Evolutionary conservation across 169 alveolate species (phyloP).

Genomic region (Theileria luwenshuni): DNA sequence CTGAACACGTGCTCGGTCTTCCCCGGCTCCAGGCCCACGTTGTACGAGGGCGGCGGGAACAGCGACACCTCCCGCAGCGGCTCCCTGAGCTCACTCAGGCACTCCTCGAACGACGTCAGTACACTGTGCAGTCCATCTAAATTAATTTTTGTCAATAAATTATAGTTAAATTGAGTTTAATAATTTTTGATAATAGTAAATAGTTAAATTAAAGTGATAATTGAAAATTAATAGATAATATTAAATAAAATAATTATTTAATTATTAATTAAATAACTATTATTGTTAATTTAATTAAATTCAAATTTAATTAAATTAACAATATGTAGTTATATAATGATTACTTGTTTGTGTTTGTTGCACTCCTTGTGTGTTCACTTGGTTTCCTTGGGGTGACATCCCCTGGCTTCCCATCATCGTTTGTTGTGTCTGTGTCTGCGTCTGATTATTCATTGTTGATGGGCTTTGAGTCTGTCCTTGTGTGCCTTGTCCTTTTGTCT

Average conservation of each 20-base stretch:
- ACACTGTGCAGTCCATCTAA: slow-evolving; percentile 26
- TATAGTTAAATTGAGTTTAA: too few relatives aligned
- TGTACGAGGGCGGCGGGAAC: slow-evolving; percentile 72
- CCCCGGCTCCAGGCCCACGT: slow-evolving; percentile 42
- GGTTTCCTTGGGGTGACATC: slow-evolving; percentile 5
- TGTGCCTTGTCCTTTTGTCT: not conserved
- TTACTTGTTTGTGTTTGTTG: slow-evolving; percentile 3
- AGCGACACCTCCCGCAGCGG: slow-evolving; percentile 74
- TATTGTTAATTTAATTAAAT: too few relatives aligned
- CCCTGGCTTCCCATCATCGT: slow-evolving; percentile 7
- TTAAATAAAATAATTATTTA: not conserved
- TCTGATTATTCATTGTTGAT: not conserved
- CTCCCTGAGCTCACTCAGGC: slow-evolving; percentile 72
- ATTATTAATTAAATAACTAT: not conserved
- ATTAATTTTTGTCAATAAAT: slow-evolving; percentile 9
- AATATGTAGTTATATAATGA: not conserved
- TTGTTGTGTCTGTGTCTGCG: not conserved
- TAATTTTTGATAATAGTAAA: too few relatives aligned
- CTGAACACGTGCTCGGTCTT: slow-evolving; percentile 51
- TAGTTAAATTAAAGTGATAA: too few relatives aligned
- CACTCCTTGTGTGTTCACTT: not conserved
- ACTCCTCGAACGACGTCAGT: slow-evolving; percentile 69
- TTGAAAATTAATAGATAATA: not conserved
- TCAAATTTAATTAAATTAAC: not conserved
- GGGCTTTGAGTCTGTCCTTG: not conserved